Conservation (phyloP, 1,139 yeast species). For the Geotrichum bryndzae region DNA sequence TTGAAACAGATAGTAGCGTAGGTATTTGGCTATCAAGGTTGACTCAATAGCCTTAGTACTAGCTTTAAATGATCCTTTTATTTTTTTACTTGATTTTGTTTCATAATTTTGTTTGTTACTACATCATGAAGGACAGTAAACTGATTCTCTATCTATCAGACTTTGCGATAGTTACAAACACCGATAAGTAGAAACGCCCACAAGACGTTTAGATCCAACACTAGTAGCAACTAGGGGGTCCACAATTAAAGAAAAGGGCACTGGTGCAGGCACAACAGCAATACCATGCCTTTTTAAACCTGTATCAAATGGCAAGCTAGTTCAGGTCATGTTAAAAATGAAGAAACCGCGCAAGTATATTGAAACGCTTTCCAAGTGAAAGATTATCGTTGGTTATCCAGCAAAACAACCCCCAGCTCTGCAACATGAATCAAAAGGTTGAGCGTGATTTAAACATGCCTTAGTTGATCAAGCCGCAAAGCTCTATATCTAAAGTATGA, state of each 20-base stretch:
- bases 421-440: conserved; percentile 71
- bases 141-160: no score
- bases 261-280: conserved; percentile 19
- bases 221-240: conserved; percentile 1
- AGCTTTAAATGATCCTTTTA: no score
- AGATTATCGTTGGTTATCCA: conserved; percentile 79
- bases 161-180: no score
- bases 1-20: no score
- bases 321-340: conserved; percentile 74
- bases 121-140: no score
- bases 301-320: conserved; percentile 14
- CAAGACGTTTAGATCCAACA: neutral
- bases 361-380: conserved; percentile 64
- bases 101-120: no score
- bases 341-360: conserved; percentile 87
- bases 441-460: conserved; percentile 94
- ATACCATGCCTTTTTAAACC: neutral
- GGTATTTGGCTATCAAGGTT: no score
- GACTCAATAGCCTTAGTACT: no score
- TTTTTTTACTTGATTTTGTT: no score
- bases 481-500: conserved; percentile 72
- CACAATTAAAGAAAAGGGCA: no score
- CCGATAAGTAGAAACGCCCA: no score
- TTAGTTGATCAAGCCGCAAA: conserved; percentile 79
- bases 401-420: conserved; percentile 79